Percentiles rank a stretch among this genome's conserved stretches.
Evolutionary conservation across 257 asterid species (phyloP).

Genomic region (Agastache rugosa): DNA sequence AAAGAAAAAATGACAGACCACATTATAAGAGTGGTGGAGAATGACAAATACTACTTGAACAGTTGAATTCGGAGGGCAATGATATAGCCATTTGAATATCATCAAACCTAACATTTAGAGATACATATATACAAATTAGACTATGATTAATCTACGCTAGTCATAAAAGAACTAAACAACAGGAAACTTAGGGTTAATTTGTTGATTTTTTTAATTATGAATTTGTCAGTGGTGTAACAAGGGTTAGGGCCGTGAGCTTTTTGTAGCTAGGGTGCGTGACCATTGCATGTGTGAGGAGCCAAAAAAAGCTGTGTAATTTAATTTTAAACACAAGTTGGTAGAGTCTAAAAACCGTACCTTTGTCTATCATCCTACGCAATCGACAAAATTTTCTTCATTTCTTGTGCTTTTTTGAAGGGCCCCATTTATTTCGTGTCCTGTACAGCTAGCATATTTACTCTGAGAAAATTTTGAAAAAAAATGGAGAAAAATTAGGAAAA

Average conservation of each 20-base stretch:
- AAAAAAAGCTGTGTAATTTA: conserved; percentile 27
- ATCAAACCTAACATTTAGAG: no score
- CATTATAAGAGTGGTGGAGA: background rate
- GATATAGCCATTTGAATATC: no score
- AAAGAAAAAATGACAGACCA: background rate
- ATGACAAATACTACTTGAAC: conserved; percentile 20
- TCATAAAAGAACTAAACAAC: no score
- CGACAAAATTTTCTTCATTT: conserved; percentile 41
- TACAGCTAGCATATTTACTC: conserved; percentile 4
- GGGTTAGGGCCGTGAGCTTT: conserved; percentile 50
- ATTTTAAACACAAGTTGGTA: background rate
- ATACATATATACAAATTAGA: no score
- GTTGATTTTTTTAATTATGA: background rate
- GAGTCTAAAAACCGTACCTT: conserved; percentile 43
- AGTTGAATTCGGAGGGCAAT: no score
- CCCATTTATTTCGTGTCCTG: conserved; percentile 44
- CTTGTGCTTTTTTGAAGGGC: conserved; percentile 40
- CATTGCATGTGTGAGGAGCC: conserved; percentile 40
- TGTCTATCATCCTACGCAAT: conserved; percentile 50
- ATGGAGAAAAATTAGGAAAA: background rate
- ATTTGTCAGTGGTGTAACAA: background rate
- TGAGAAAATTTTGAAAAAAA: background rate
- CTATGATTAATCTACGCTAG: no score
- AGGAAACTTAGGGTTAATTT: background rate
- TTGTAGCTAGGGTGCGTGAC: conserved; percentile 48